Conservation (phyloP, 352 stramenopile species). For the Phytophthora agathidicida region DNA sequence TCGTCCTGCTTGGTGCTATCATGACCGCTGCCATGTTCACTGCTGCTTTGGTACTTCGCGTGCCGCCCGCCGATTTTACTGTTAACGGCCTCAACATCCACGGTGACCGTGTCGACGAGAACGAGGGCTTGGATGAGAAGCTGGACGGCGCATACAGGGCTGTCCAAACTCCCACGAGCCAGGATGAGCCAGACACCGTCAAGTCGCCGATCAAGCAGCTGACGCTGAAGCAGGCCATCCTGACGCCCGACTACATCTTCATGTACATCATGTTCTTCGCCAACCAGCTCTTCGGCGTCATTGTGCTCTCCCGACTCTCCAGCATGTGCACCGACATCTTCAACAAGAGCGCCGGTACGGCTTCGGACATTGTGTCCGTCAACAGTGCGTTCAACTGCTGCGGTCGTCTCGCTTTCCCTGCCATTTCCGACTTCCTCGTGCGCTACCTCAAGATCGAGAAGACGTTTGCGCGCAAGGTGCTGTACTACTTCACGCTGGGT, state of each 20-base stretch:
- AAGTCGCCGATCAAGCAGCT: constrained; percentile 52
- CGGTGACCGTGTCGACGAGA: constrained; percentile 49
- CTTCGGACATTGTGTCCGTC: constrained; percentile 59
- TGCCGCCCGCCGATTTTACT: constrained; percentile 51
- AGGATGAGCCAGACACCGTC: constrained; percentile 17
- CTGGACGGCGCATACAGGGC: constrained; percentile 48
- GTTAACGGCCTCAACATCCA: constrained; percentile 67
- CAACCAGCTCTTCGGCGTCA: constrained; percentile 69
- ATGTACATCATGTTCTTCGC: constrained; percentile 76
- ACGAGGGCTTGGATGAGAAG: constrained; percentile 47
- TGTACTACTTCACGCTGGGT: constrained; percentile 73
- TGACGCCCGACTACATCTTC: constrained; percentile 64
- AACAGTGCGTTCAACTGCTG: constrained; percentile 68
- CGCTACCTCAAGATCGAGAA: constrained; percentile 50
- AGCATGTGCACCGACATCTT: constrained; percentile 64
- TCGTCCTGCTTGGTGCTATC: constrained; percentile 52
- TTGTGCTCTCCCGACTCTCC: constrained; percentile 67
- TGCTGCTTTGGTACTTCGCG: constrained; percentile 51
- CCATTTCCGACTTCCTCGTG: constrained; percentile 51
- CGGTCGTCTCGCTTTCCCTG: constrained; percentile 50
- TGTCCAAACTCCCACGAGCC: constrained; percentile 38
- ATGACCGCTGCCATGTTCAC: constrained; percentile 53
- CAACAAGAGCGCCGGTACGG: constrained; percentile 40
- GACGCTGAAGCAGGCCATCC: constrained; percentile 56
- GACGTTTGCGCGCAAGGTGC: constrained; percentile 50